Percentiles rank a stretch among this genome's conserved stretches.
These are phyloP conservation scores for Leccinum variabile DNA, from an alignment of 1,284 basidiomycete species.

Conservation along the genomic window DNA sequence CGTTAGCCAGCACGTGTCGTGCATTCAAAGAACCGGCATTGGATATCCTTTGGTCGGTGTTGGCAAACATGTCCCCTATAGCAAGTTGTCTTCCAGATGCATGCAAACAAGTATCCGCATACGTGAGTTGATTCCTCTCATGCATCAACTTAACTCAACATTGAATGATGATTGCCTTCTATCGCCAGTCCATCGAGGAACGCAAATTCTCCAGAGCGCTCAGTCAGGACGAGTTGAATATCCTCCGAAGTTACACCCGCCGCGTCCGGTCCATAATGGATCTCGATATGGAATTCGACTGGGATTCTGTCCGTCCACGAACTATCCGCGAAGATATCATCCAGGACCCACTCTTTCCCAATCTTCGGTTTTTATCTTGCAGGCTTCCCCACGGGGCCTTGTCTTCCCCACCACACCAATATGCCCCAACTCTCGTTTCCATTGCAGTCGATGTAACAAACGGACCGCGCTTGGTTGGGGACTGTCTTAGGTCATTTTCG, in stretches of 20 bases:
- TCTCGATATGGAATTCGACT: not conserved
- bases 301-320: not conserved
- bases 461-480: not conserved
- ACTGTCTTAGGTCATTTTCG: not conserved
- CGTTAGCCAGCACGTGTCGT: too few relatives aligned
- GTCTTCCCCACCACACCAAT: not conserved
- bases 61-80: too few relatives aligned
- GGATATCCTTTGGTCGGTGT: too few relatives aligned
- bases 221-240: not conserved
- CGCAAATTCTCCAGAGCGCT: not conserved
- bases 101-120: too few relatives aligned
- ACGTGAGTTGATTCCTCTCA: not conserved
- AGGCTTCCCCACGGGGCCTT: not conserved
- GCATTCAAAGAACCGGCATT: too few relatives aligned
- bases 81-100: too few relatives aligned
- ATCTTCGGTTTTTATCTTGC: not conserved
- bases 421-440: not conserved
- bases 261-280: not conserved
- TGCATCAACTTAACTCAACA: not conserved
- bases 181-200: not conserved
- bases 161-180: not conserved
- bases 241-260: not conserved
- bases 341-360: not conserved
- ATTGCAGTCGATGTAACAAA: not conserved
- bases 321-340: not conserved